Evolutionary conservation across 495 filamentous ascomycete genomes (phyloP), one percentile per base, ranked within the genome.

Genomic region (Penicillium pulvis): DNA sequence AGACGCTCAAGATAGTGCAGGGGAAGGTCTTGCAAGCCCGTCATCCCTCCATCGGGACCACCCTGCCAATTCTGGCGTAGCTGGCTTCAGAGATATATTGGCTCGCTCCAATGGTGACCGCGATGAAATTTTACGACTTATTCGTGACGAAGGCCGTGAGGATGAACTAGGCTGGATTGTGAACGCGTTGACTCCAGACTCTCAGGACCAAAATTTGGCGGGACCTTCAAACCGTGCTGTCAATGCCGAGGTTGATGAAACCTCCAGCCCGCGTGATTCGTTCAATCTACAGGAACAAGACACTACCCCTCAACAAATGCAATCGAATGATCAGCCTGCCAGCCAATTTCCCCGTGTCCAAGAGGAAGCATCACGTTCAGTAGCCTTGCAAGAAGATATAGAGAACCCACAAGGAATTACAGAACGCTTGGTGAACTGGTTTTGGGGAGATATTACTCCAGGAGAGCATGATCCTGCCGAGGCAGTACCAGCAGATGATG

Each of bases 391-490:
- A 14, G 11, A 28, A 17, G 59, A 58, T 6, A 14, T 45, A n/a
- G 53, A 61, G 11, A 57, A 54, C 10, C 64, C 65, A 0, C 62
- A 63, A 31, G 55, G 50, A 4, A 24, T 71, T 12, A 19, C 42
- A 3, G 61, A 69, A 24, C 57, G 60, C 39, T 44, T 74, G 23
- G 52, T 76, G 11, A 76, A 88, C 57, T 90, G 84, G 81, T 77
- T 90, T 42, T 91, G 86, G 85, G 86, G 82, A 14, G 86, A 85
- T 59, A 71, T 84, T 30, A 71, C 70, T 8, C 65, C 68, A 6
- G 61, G 65, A 42, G 63, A 65, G n/a, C 67, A 70, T 48, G 66
- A 56, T 23, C 48, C 70, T 24, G 78, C 72, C 2, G 73, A 69
- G 39, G 65, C 53, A 39, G 42, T 50, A 4, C 71, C 55, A 8